These are phyloP conservation scores for Zymoseptoria crescenta DNA, from an alignment of 2,329 filamentous ascomycete genomes.

Conservation along the genomic window DNA sequence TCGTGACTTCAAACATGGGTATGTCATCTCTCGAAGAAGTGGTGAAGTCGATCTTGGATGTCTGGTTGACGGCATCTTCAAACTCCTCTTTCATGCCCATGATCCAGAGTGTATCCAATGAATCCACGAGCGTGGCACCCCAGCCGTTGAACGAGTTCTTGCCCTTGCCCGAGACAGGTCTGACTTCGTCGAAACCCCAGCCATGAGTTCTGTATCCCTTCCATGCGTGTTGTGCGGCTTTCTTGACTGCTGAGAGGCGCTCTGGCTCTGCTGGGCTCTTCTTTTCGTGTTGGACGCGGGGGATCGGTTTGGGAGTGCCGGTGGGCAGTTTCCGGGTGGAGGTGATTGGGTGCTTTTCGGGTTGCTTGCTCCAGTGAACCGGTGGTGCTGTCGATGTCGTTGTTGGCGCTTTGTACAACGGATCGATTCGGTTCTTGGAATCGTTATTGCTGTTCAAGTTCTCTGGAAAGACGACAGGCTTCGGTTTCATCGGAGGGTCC, in stretches of 20 bases:
- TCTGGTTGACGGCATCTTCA: constrained; percentile 62
- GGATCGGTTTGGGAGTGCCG: constrained; percentile 60
- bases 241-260: constrained; percentile 60
- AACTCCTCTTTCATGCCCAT: constrained; percentile 75
- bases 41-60: constrained; percentile 75
- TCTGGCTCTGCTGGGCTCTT: constrained; percentile 51
- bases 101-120: constrained; percentile 78
- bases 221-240: constrained; percentile 74
- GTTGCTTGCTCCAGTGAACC: constrained; percentile 63
- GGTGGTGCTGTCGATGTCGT: background rate
- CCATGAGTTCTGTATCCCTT: constrained; percentile 69
- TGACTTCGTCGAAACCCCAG: constrained; percentile 80
- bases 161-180: constrained; percentile 58
- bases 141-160: constrained; percentile 85
- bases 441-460: background rate
- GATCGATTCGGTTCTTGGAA: background rate
- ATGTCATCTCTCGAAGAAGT: constrained; percentile 60
- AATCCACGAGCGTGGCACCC: constrained; percentile 80
- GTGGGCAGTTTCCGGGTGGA: constrained; percentile 70
- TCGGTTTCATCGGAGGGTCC: background rate
- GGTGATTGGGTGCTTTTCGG: constrained; percentile 63
- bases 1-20: constrained; percentile 87
- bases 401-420: background rate
- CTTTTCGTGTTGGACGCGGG: constrained; percentile 69
- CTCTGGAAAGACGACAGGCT: background rate